Evolutionary conservation across 2,329 filamentous ascomycete genomes (phyloP).

Genomic region (Cladosporium cucumerinum): DNA sequence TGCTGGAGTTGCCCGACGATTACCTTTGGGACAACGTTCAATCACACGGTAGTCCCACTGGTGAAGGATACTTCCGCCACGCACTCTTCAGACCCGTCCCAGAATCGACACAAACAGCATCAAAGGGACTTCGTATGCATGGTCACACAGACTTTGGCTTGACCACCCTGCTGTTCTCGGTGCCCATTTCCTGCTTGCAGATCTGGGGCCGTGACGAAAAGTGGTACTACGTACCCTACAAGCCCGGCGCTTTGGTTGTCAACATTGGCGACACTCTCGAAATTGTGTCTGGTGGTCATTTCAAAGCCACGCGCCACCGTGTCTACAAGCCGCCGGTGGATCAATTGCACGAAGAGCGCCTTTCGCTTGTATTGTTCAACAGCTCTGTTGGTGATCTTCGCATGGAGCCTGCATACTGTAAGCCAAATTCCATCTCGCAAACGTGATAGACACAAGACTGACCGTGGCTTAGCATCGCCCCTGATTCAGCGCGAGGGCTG

Average conservation of each 20-base stretch:
- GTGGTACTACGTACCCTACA: slow-evolving; percentile 39
- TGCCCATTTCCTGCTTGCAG: slow-evolving; percentile 39
- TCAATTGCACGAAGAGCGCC: slow-evolving; percentile 40
- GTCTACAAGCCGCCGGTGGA: slow-evolving; percentile 47
- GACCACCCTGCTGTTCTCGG: slow-evolving; percentile 42
- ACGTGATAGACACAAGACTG: neutral
- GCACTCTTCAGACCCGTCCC: slow-evolving; percentile 28
- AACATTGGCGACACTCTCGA: slow-evolving; percentile 40
- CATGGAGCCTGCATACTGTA: slow-evolving; percentile 40
- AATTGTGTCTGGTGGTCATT: slow-evolving; percentile 39
- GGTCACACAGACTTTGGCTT: slow-evolving; percentile 42
- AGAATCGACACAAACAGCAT: slow-evolving; percentile 19
- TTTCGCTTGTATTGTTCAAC: slow-evolving; percentile 39
- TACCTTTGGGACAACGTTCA: slow-evolving; percentile 45
- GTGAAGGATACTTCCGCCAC: slow-evolving; percentile 46
- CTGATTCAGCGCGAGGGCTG: slow-evolving; percentile 44
- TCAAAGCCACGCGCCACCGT: slow-evolving; percentile 49
- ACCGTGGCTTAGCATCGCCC: slow-evolving; percentile 30
- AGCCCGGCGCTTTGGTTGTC: slow-evolving; percentile 38
- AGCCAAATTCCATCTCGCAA: neutral
- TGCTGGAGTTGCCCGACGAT: slow-evolving; percentile 45
- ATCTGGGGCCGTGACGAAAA: slow-evolving; percentile 34
- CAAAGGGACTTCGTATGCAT: slow-evolving; percentile 33
- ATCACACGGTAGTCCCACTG: slow-evolving; percentile 42
- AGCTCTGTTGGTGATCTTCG: slow-evolving; percentile 45